Base-by-base conservation (phyloP, 2,329 filamentous ascomycete genomes). In the Sclerotinia subarctica region DNA sequence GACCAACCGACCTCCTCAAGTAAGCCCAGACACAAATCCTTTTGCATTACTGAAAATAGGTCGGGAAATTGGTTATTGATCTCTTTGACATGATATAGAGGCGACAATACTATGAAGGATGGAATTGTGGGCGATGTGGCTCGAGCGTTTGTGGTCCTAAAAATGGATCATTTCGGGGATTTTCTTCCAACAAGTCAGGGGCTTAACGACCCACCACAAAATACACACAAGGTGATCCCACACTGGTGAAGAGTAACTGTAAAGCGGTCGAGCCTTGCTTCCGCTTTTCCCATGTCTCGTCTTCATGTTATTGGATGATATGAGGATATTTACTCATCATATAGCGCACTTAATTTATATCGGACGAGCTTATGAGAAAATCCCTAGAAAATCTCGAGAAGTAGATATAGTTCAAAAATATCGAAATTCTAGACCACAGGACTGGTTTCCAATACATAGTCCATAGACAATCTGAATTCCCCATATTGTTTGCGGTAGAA, bases 81-180 rank as follows among this genome's bases (percentile, higher is more conserved):
- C n/a, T 54, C 17, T 53, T 17, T 49, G 54, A 58, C n/a, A 51
- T 47, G 17, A 51, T 35, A 24, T 42, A 21, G 24, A 15, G 64
- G 24, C 44, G 17, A 35, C 21, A 35, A 62, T 38, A 49, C 29
- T 62, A 8, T 35, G 19, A 8, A 60, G 44, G 21, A 17, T n/a
- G 29, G 21, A 42, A 51, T 35, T 24, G 29, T 51, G 29, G 59
- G 19, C 46, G 32, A 24, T 38, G 44, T 62, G 64, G 64, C 46
- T 66, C 44, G 32, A 59, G 54, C 54, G 54, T 66, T 32, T 29
- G 19, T 56, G 19, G 49, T 58, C 52, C 51, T 65, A 65, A 58
- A 57, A 46, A 13, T 65, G 63, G 42, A 65, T 47, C 51, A 32
- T 32, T 29, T 56, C 24, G 32, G 51, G 63, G 63, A 57, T 26